phyloP scores from a whole-genome alignment of 257 asterid species.

The Plantago elongata region DNA sequence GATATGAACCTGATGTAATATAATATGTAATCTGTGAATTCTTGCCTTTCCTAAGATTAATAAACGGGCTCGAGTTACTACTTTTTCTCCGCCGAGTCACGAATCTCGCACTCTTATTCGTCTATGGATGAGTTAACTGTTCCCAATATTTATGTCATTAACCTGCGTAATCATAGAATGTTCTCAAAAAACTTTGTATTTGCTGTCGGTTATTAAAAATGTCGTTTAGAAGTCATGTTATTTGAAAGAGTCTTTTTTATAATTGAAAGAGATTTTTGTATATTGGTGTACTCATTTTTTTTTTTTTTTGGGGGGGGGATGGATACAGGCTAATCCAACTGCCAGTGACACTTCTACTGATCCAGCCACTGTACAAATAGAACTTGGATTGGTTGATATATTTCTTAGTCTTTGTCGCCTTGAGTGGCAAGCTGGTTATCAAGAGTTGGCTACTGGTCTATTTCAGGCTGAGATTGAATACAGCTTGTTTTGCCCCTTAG shows the following conservation, averaged over 20 bases:
- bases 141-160: too few species aligned
- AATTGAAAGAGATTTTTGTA: conserved; percentile 20
- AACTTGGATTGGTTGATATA: conserved; percentile 76
- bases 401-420: conserved; percentile 81
- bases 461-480: conserved; percentile 91
- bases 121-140: too few species aligned
- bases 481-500: conserved; percentile 77
- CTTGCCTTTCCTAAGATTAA: not conserved
- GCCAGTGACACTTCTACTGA: conserved; percentile 40
- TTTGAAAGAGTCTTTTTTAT: conserved; percentile 20
- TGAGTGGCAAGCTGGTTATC: conserved; percentile 96
- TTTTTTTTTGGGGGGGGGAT: conserved; percentile 21
- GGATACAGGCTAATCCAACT: conserved; percentile 54
- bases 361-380: conserved; percentile 48
- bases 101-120: too few species aligned
- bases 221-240: conserved; percentile 7
- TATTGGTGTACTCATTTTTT: conserved; percentile 18
- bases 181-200: too few species aligned
- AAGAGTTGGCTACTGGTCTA: conserved; percentile 91
- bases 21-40: not conserved
- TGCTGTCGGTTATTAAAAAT: too few species aligned
- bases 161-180: too few species aligned
- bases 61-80: not conserved
- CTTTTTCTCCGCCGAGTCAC: not conserved
- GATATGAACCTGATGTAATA: too few species aligned